Evolutionary conservation across 345 rosid genomes (phyloP), one percentile per base, ranked within the genome.

Genomic region (Citrus mangshanensis): DNA sequence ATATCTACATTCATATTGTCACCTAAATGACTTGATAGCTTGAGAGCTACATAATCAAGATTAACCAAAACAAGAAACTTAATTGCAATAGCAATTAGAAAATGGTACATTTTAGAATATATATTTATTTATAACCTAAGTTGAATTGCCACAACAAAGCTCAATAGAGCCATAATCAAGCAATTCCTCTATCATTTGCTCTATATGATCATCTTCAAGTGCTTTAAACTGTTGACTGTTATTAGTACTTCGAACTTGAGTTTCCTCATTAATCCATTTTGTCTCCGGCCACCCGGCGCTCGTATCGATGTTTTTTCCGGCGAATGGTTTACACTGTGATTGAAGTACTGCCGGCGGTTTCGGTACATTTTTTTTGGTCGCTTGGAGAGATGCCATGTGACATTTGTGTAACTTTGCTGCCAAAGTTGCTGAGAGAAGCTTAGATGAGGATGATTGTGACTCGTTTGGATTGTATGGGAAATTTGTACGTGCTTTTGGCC

Each of bases 161-260:
- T 92, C 94, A 58, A 89, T 64, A 13, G 88, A 88, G 13, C 96
- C 93, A 58, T 84, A 85, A 71, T 90, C 86, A 78, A 92, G 88
- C 80, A 92, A 78, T 65, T 92, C 96, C 58, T 90, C 89, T 55
- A 92, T 92, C 96, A 92, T 92, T 83, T 92, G 94, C 77, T 89
- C 91, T 24, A 92, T 85, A 61, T 92, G 89, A 75, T 87, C 89
- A 59, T 92, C 94, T 76, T 90, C 93, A 14, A 92, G 87, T 34
- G 81, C 76, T 77, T 87, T 81, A 62, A 83, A 81, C 76, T 86
- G 81, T 38, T 81, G 81, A 6, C 9, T 69, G 27, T 18, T 46
- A 51, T 10, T 19, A 28, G 28, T 77, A 30, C 63, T 76, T 35
- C 27, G 78, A 25, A 42, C 59, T 34, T 64, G 76, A 49, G 25